Conservation (phyloP, 1,284 basidiomycete genomes). For the Trametes hirsuta region DNA sequence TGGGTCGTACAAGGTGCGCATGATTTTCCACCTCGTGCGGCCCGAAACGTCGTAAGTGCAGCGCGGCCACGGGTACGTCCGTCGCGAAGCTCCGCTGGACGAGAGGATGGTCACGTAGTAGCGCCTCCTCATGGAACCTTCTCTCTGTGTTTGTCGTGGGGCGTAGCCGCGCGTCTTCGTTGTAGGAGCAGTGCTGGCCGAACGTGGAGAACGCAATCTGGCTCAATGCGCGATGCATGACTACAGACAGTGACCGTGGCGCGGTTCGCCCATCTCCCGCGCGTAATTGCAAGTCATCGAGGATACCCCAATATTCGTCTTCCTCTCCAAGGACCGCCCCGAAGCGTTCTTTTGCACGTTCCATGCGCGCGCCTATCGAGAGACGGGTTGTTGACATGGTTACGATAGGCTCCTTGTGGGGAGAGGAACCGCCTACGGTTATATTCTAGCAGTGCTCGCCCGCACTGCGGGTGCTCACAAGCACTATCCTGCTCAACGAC, state of each 20-base stretch:
- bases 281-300: too few relatives aligned
- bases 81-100: background rate
- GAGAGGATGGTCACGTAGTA: background rate
- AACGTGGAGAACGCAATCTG: background rate
- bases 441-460: background rate
- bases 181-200: too few relatives aligned
- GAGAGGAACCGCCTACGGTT: background rate
- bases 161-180: background rate
- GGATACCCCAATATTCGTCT: too few relatives aligned
- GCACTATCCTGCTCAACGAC: background rate
- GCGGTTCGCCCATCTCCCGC: too few relatives aligned
- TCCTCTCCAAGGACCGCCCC: too few relatives aligned
- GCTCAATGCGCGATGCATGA: background rate
- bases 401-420: background rate
- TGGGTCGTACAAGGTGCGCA: background rate
- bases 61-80: background rate
- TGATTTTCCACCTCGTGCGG: background rate
- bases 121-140: too few relatives aligned
- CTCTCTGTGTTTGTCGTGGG: slow-evolving; percentile 35
- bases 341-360: background rate
- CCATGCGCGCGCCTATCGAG: background rate
- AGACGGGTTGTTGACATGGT: background rate
- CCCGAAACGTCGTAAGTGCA: background rate
- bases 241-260: too few relatives aligned
- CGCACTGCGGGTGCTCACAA: slow-evolving; percentile 6